Evolutionary conservation across 768 basidiomycete genomes (phyloP), one percentile per base, ranked within the genome.

Genomic region (Xerocomellus dryophilus): DNA sequence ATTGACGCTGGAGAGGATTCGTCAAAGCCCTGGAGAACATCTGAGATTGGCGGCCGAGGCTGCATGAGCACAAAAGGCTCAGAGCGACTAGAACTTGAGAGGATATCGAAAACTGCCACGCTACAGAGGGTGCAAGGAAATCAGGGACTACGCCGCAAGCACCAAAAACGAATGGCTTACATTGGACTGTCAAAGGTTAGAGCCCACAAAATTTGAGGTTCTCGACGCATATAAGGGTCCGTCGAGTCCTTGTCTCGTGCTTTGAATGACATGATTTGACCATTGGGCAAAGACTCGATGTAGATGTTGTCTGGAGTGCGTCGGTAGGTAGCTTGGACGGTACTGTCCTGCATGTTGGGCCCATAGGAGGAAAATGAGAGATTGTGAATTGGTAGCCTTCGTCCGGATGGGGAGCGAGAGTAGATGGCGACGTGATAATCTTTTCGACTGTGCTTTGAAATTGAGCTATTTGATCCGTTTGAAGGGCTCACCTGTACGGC

Each of bases 391-490:
- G 78, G 81, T 7, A 78, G 65, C 17, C 65, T 69, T 8, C 69
- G 68, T 21, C 69, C 66, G 4, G 71, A 68, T 5, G 70, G 56
- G 2, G 73, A 64, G 20, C 81, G 81, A 14, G 85, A 80, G 69
- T 86, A 84, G 48, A 98, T 94, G 38, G 89, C 82, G 51, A 99
- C 83, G 56, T 90, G 84, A 64, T 98, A 98, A 66, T 98, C 96
- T 92, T 69, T 61, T 43, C 44, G 50, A 56, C 4, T 7, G 20
- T n/a, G 46, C 56, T 56, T 53, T 49, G 41, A 57, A 47, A 46
- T 18, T 34, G 40, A 45, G 11, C 23, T 12, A 39, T 10, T 11
- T 5, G 38, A 57, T 41, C 0, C 31, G 29, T 18, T 21, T 32
- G 31, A 38, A 52, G 27, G 18, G 65, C 81, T 64, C 59, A 85